Base-by-base conservation (phyloP, 2,329 filamentous ascomycete genomes). In the Drechslerella stenobrocha region DNA sequence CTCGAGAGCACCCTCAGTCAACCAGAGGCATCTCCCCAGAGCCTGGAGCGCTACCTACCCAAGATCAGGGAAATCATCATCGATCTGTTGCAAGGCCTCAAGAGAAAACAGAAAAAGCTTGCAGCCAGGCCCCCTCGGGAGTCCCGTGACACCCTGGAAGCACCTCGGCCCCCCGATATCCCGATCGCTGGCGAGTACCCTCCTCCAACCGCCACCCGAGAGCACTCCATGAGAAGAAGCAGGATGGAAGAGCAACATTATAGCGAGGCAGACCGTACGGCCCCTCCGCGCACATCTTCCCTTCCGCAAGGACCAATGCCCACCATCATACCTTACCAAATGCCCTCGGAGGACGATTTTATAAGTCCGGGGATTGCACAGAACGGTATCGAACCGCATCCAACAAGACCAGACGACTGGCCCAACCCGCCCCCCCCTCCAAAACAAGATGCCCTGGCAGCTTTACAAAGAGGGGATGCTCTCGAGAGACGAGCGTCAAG, bases 41-140 rank as follows among this genome's bases (percentile, higher is more conserved):
- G 91, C 76, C 81, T 98, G 67, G 93, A 98, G 76, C 88, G 88
- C 75, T 98, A 95, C 76, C 80, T 98, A 28, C 93, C 93, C 0
- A 85, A 88, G 64, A 98, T 98, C 76, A 86, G 93, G 73, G 93
- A 98, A 76, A 98, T 98, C 74, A 98, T 98, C 75, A 97, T 98
- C 77, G 96, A 95, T 75, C 81, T 98, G 26, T 82, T 98, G 6
- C 93, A 98, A 76, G 93, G 93, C 1, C 79, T 98, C 70, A 98
- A 98, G 80, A 87, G 92, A 77, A 98, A 98, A 77, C 93, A 98
- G 75, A 91, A 95, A 74, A 89, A 90, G 73, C 78, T 98, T 73
- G 63, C 63, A 13, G 52, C 63, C 9, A 51, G 63, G 28, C 80
- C 84, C 44, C 82, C 83, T 70, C 80, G 81, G 65, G 80, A 80